phyloP scores from a whole-genome alignment of 148 eudicot genomes.

The Beta vulgaris region DNA sequence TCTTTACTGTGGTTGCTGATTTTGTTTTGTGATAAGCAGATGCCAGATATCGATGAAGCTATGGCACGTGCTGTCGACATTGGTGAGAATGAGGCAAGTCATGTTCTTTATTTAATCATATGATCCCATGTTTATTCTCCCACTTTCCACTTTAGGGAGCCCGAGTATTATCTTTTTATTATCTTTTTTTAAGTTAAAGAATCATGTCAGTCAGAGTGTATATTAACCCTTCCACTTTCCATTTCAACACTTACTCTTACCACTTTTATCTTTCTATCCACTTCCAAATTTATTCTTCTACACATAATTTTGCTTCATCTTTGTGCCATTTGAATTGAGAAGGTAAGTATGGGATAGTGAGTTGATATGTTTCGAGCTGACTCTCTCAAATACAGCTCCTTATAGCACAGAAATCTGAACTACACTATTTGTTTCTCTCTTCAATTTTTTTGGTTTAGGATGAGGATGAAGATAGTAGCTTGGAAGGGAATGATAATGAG shows the following conservation, averaged over 20 bases:
- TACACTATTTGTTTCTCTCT: neutral
- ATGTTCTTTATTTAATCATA: neutral
- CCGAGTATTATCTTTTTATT: neutral
- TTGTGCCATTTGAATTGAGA: neutral
- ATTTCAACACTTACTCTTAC: neutral
- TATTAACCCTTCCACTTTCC: neutral
- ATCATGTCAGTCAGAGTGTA: neutral
- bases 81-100: conserved; percentile 88
- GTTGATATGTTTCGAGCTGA: neutral
- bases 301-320: neutral
- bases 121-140: neutral
- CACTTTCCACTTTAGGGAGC: neutral
- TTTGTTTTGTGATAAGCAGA: conserved; percentile 36
- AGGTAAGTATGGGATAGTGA: neutral
- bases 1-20: conserved; percentile 1
- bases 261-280: neutral
- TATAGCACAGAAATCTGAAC: conserved; percentile 6
- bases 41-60: conserved; percentile 87
- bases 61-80: conserved; percentile 98
- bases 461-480: conserved; percentile 76
- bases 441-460: conserved; percentile 39
- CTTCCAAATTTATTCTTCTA: neutral
- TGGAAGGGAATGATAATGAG: conserved; percentile 49
- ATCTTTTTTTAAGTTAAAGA: neutral
- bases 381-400: conserved; percentile 1